A percentile compares a stretch with the other conserved stretches of the same genome.
phyloP scores from a whole-genome alignment of 805 yeast genomes.

The Schizosaccharomyces pombe region DNA sequence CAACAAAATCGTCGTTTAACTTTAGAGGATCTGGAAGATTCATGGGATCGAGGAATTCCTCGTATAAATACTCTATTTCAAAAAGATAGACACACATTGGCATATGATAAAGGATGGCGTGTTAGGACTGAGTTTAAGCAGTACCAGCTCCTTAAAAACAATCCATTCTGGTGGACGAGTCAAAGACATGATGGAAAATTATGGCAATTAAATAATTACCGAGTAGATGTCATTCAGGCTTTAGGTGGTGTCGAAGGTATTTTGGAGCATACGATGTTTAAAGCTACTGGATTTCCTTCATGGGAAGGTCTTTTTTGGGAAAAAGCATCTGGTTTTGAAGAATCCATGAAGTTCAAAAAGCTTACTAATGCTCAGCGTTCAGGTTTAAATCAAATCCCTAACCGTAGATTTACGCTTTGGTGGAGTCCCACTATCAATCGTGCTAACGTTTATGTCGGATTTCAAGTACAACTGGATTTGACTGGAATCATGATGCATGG shows the following conservation, averaged over 20 bases:
- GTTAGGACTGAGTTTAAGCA: constrained; percentile 57
- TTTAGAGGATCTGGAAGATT: constrained; percentile 77
- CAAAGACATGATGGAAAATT: constrained; percentile 83
- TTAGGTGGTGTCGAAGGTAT: constrained; percentile 94
- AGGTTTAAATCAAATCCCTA: constrained; percentile 92
- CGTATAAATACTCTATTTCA: constrained; percentile 87
- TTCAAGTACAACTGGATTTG: constrained; percentile 79
- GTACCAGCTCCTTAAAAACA: constrained; percentile 43
- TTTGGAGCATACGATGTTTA: constrained; percentile 78
- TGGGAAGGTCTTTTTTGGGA: constrained; percentile 99
- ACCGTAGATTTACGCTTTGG: constrained; percentile 91
- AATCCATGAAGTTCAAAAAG: constrained; percentile 78
- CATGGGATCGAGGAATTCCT: constrained; percentile 94
- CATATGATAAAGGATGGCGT: constrained; percentile 85
- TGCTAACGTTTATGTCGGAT: constrained; percentile 94
- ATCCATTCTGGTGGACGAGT: constrained; percentile 94
- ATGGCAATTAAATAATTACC: constrained; percentile 79
- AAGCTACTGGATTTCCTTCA: constrained; percentile 89
- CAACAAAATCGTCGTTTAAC: constrained; percentile 69
- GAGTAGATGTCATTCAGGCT: constrained; percentile 91
- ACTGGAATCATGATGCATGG: constrained; percentile 96
- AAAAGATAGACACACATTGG: constrained; percentile 80
- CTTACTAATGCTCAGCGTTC: constrained; percentile 93
- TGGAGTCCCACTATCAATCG: constrained; percentile 98
- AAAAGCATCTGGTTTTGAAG: constrained; percentile 91